Conservation (phyloP, 1,284 basidiomycete genomes). For the Hortiboletus rubellus region DNA sequence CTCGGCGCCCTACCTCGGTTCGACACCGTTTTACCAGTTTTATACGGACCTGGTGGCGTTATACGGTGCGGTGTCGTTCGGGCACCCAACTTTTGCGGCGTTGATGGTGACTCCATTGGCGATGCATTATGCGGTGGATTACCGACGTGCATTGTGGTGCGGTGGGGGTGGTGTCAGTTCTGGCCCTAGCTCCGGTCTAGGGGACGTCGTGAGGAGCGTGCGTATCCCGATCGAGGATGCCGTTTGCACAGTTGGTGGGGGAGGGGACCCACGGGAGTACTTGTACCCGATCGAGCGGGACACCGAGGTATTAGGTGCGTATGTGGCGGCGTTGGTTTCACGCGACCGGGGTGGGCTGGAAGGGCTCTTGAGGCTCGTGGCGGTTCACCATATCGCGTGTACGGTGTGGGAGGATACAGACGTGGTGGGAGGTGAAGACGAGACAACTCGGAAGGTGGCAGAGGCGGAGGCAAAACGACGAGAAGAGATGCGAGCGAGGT, state of each 20-base stretch:
- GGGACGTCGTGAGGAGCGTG: constrained; percentile 54
- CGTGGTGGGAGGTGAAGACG: constrained; percentile 32
- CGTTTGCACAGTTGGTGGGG: constrained; percentile 14
- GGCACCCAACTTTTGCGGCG: constrained; percentile 73
- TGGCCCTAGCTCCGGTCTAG: constrained; percentile 20
- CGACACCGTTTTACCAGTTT: constrained; percentile 87
- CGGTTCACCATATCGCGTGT: constrained; percentile 77
- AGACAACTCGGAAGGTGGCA: neutral
- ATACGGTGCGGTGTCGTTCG: constrained; percentile 90
- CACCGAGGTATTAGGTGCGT: constrained; percentile 63
- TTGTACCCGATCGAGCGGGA: constrained; percentile 74
- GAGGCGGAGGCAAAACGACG: neutral
- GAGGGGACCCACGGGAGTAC: constrained; percentile 53
- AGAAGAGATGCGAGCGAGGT: constrained; percentile 36
- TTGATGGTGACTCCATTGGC: constrained; percentile 76
- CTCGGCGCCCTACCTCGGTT: constrained; percentile 62
- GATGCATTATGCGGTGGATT: constrained; percentile 80
- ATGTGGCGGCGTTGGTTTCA: constrained; percentile 51
- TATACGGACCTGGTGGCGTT: constrained; percentile 90
- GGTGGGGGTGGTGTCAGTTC: constrained; percentile 57
- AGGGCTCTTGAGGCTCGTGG: constrained; percentile 70
- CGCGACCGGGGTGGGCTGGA: constrained; percentile 27
- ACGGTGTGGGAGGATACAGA: constrained; percentile 71
- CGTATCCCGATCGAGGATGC: constrained; percentile 45
- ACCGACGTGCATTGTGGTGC: constrained; percentile 79